phyloP scores from a whole-genome alignment of 2,329 filamentous ascomycete genomes.

The Penicillium griseofulvum region DNA sequence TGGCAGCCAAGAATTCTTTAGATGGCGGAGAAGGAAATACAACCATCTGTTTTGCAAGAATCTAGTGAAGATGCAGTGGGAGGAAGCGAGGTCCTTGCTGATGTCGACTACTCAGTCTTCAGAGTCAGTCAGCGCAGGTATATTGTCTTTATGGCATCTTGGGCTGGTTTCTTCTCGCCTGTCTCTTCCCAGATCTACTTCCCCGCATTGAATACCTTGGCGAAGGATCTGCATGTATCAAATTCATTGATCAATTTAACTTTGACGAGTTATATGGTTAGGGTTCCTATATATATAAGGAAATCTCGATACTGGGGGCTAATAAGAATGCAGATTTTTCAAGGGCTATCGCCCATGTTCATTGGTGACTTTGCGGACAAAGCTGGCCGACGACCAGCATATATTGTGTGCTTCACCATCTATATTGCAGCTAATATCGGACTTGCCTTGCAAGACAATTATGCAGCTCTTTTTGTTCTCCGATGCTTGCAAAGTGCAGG shows the following conservation, averaged over 20 bases:
- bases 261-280: conserved; percentile 29
- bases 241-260: conserved; percentile 27
- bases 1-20: too few species aligned
- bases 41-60: conserved; percentile 2
- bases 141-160: conserved; percentile 30
- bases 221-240: conserved; percentile 30
- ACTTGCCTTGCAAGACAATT: conserved; percentile 39
- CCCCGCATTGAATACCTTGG: conserved; percentile 38
- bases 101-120: conserved; percentile 35
- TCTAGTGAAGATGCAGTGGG: conserved; percentile 7
- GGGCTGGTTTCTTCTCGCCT: conserved; percentile 45
- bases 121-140: conserved; percentile 27
- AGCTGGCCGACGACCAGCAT: conserved; percentile 51
- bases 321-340: conserved; percentile 43
- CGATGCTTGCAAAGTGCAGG: conserved; percentile 44
- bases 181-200: conserved; percentile 48
- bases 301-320: background rate
- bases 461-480: conserved; percentile 38
- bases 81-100: conserved; percentile 3
- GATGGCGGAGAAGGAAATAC: conserved; percentile 7
- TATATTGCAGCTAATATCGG: conserved; percentile 44
- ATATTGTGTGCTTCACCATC: conserved; percentile 53
- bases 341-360: conserved; percentile 54
- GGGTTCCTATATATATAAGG: background rate
- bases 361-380: conserved; percentile 53